Percentiles rank a stretch among this genome's conserved stretches.
phyloP scores from a whole-genome alignment of 1,284 basidiomycete genomes.

The Trichosporon ovoides region DNA sequence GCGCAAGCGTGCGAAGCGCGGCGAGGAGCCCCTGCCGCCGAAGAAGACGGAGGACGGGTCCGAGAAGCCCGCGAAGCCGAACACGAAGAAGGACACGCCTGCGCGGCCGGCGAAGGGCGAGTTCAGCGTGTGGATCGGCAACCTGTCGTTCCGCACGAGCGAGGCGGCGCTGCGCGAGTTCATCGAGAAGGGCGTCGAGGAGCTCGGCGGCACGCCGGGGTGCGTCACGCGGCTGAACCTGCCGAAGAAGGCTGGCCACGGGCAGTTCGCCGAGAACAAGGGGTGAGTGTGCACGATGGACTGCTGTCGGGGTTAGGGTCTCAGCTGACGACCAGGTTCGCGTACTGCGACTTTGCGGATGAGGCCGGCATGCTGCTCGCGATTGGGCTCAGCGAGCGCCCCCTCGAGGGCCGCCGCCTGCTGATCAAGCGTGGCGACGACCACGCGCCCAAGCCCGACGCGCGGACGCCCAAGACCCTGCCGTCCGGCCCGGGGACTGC shows the following conservation, averaged over 20 bases:
- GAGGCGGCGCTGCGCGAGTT: conserved; percentile 63
- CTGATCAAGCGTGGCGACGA: conserved; percentile 90
- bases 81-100: conserved; percentile 55
- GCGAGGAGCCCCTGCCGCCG: conserved; percentile 20
- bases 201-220: conserved; percentile 34
- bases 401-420: conserved; percentile 75
- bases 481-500: conserved; percentile 28
- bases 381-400: conserved; percentile 72
- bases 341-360: conserved; percentile 88
- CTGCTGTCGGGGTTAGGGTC: background rate
- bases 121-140: conserved; percentile 85
- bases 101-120: conserved; percentile 58
- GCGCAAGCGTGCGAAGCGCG: conserved; percentile 39
- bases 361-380: conserved; percentile 67
- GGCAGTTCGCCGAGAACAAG: conserved; percentile 51
- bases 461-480: conserved; percentile 52
- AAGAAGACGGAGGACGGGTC: conserved; percentile 20
- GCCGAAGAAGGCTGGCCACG: conserved; percentile 48
- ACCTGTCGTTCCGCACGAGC: conserved; percentile 86
- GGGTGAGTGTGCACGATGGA: conserved; percentile 46
- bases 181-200: conserved; percentile 60
- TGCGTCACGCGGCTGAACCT: conserved; percentile 54
- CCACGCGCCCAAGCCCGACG: conserved; percentile 49
- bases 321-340: conserved; percentile 61
- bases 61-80: conserved; percentile 42